phyloP scores from a whole-genome alignment of 2,329 filamentous ascomycete genomes.

The Plectosphaerella sp. region DNA sequence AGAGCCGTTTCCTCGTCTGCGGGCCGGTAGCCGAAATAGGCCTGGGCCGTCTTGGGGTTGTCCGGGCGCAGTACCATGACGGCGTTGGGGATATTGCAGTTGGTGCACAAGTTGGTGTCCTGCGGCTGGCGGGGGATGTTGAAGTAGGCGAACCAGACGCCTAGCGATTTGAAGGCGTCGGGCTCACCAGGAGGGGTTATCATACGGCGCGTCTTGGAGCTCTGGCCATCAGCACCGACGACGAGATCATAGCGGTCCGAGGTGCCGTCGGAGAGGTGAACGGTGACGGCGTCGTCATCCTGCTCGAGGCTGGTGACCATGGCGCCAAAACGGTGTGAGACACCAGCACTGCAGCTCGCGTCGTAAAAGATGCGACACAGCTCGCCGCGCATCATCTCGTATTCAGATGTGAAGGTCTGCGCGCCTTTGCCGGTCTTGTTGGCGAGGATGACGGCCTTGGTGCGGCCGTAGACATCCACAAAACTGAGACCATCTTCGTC shows the following conservation, averaged over 20 bases:
- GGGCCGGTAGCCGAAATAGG: conserved; percentile 4
- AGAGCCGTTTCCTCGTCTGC: conserved; percentile 2
- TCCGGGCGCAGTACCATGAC: conserved; percentile 5
- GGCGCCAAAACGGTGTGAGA: conserved; percentile 20
- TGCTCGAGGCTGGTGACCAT: conserved; percentile 22
- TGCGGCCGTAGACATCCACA: conserved; percentile 33
- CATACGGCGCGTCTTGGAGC: conserved; percentile 40
- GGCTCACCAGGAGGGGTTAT: conserved; percentile 24
- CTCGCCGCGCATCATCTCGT: conserved; percentile 56
- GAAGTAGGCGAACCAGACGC: conserved; percentile 25
- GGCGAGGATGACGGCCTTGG: conserved; percentile 31
- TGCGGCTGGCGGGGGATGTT: conserved; percentile 18
- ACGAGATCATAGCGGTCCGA: conserved; percentile 43
- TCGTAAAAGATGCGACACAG: conserved; percentile 47
- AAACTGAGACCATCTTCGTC: conserved; percentile 43
- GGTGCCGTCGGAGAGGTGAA: conserved; percentile 36
- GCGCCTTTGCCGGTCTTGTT: conserved; percentile 34
- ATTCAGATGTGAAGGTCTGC: conserved; percentile 48
- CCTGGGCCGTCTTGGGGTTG: conserved; percentile 10
- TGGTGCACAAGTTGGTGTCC: conserved; percentile 11
- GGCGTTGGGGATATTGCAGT: conserved; percentile 3
- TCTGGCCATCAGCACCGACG: conserved; percentile 51
- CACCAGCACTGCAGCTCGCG: conserved; percentile 19
- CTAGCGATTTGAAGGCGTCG: conserved; percentile 20
- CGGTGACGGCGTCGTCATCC: conserved; percentile 25